Percentiles rank a stretch among this genome's conserved stretches.
Conservation (phyloP, 2,329 filamentous ascomycete species). For the Dothiorella sarmentorum region DNA sequence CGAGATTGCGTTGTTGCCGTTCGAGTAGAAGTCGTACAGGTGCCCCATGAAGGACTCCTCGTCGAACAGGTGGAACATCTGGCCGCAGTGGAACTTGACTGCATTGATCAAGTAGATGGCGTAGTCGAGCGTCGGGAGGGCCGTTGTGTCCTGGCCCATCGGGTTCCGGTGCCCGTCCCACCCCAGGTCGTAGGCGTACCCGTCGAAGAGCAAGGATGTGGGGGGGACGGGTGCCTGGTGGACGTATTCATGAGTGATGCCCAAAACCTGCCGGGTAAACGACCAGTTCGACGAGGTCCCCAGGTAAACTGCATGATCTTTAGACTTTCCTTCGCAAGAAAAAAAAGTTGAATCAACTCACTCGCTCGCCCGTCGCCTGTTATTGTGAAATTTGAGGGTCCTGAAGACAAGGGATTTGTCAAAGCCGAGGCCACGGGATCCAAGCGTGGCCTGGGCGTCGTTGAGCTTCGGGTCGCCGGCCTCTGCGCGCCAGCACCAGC, state of each 20-base stretch:
- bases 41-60: constrained; percentile 50
- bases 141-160: constrained; percentile 31
- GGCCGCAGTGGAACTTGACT: constrained; percentile 55
- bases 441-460: background rate
- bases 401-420: constrained; percentile 27
- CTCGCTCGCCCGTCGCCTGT: constrained; percentile 22
- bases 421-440: constrained; percentile 23
- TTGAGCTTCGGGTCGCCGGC: background rate
- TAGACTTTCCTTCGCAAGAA: background rate
- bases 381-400: constrained; percentile 29
- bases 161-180: constrained; percentile 45
- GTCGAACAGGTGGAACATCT: constrained; percentile 55
- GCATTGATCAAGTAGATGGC: constrained; percentile 54
- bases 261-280: constrained; percentile 50
- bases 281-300: constrained; percentile 58
- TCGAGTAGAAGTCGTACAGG: constrained; percentile 42
- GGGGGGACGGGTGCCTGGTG: constrained; percentile 44
- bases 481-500: constrained; percentile 20
- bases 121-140: constrained; percentile 51
- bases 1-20: constrained; percentile 27
- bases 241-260: constrained; percentile 47
- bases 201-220: constrained; percentile 49
- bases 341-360: background rate
- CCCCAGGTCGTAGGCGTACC: constrained; percentile 49
- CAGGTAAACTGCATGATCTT: constrained; percentile 44